Base-by-base conservation (phyloP, 352 stramenopile species). In the Phytophthora pluvialis region DNA sequence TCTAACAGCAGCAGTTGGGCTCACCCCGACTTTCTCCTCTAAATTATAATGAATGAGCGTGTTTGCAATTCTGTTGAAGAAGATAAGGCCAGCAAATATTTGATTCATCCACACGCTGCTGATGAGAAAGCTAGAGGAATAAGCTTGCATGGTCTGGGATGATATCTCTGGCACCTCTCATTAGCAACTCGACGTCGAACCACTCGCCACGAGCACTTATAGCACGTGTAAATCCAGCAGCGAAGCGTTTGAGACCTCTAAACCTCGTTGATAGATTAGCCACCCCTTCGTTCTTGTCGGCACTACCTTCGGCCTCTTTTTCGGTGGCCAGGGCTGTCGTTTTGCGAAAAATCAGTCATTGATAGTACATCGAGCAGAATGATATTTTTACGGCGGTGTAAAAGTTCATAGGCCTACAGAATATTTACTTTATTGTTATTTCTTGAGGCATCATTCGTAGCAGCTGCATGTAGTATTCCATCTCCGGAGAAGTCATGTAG, bases 41-140 rank as follows among this genome's bases (percentile, higher is more conserved):
- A 75, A 45, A 28, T 61, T 60, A 29, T 51, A 52, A 32, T 76
- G 60, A 36, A 78, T 65, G 4, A 70, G 42, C 28, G 69, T 57
- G 26, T 67, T 77, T n/a, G 47, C 33, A 36, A 82, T 46, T 10
- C 62, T 55, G 42, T 82, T 80, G 43, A 77, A 43, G 43, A 70
- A 79, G 16, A 79, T 79, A 1, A 79, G 45, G 0, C 50, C 47
- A 10, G 48, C 52, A 36, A 76, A 79, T 10, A 74, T 10, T 53
- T 77, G 62, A 26, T 79, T 77, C 44, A 77, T 69, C 71, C 67
- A 76, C 8, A 75, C 45, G 5, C 44, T 78, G 26, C 59, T 75
- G 35, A 78, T 72, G 13, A 72, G 52, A 12, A 70, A 59, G 39
- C 70, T 78, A 2, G 55, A 78, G 11, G 50, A 73, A 36, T 78